A percentile compares a stretch with the other conserved stretches of the same genome.
These are phyloP conservation scores for Lasiodiplodia theobromae DNA, from an alignment of 2,329 filamentous ascomycete species.

Conservation along the genomic window DNA sequence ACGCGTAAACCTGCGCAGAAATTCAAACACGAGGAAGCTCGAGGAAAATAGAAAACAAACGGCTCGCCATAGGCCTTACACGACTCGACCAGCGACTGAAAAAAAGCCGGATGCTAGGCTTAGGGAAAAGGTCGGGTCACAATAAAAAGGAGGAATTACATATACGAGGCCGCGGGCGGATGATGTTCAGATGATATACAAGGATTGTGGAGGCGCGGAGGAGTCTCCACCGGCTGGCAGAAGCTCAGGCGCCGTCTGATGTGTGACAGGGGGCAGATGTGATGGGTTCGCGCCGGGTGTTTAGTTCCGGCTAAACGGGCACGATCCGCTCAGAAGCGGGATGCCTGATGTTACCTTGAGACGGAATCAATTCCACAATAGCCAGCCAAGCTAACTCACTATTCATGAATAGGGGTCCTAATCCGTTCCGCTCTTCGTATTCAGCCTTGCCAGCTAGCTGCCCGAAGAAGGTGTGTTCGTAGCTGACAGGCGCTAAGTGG, in stretches of 20 bases:
- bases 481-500: background rate
- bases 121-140: background rate
- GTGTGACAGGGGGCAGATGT: background rate
- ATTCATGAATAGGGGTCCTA: background rate
- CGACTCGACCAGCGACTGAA: background rate
- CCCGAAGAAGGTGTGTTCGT: too few relatives aligned
- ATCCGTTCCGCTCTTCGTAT: background rate
- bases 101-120: too few relatives aligned
- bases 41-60: background rate
- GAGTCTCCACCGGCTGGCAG: background rate
- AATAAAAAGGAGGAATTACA: background rate
- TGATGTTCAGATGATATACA: slow-evolving; percentile 26
- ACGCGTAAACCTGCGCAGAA: slow-evolving; percentile 5
- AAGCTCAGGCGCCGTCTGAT: slow-evolving; percentile 1
- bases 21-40: background rate
- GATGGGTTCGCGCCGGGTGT: background rate
- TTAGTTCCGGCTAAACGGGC: background rate
- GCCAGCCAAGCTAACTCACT: too few relatives aligned
- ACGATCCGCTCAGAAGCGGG: background rate
- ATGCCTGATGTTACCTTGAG: background rate
- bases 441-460: slow-evolving; percentile 2
- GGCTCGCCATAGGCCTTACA: background rate
- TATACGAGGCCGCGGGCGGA: slow-evolving; percentile 20
- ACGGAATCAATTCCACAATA: background rate
- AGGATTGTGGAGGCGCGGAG: slow-evolving; percentile 23